phyloP scores from a whole-genome alignment of 371 early-diverging fungal species.

The Mortierella sp. region DNA sequence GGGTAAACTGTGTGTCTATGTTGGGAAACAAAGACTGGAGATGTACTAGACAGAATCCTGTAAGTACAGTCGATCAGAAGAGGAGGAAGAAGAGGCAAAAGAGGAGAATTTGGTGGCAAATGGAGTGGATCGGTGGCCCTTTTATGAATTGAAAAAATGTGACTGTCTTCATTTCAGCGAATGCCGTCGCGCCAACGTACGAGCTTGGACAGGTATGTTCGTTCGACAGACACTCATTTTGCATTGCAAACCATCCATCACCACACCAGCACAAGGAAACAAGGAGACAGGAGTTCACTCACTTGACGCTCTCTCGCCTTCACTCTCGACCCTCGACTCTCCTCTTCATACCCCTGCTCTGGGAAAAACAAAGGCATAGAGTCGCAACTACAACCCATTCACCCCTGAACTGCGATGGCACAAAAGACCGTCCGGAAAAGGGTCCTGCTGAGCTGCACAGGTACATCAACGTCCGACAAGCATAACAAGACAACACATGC shows the following conservation, averaged over 20 bases:
- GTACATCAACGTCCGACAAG: slow-evolving; percentile 14
- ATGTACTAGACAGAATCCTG: too few species aligned
- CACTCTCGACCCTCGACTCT: too few species aligned
- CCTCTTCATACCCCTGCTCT: neutral
- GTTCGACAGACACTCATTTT: neutral
- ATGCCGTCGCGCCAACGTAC: slow-evolving; percentile 14
- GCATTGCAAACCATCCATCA: too few species aligned
- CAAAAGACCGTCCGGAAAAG: slow-evolving; percentile 33
- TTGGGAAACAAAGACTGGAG: too few species aligned
- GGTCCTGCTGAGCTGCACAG: slow-evolving; percentile 40
- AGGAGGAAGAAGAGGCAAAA: too few species aligned
- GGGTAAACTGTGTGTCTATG: too few species aligned
- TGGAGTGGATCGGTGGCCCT: neutral
- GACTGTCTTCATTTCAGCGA: slow-evolving; percentile 11
- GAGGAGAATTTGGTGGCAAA: neutral
- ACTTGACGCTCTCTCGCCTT: too few species aligned
- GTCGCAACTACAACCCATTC: neutral
- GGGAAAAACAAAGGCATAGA: neutral
- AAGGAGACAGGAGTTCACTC: too few species aligned
- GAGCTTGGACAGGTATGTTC: neutral
- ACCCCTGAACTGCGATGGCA: slow-evolving; percentile 18
- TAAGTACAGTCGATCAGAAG: too few species aligned
- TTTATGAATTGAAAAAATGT: neutral
- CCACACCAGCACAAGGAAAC: too few species aligned
- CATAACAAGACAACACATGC: neutral